These are phyloP conservation scores for Populus simonii DNA, from an alignment of 345 rosid species.

Conservation along the genomic window DNA sequence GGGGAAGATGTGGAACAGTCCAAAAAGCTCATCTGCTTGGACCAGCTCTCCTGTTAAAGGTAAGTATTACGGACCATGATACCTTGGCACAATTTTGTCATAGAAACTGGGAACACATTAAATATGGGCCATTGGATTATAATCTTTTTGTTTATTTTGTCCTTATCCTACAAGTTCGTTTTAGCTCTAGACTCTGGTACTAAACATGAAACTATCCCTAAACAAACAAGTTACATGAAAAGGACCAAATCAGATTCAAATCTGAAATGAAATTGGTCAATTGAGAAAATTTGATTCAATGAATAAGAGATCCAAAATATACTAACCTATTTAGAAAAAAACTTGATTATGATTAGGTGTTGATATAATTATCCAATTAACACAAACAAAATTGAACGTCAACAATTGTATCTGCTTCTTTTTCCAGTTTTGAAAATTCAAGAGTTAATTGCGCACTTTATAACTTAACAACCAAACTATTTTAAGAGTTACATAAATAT, in stretches of 20 bases:
- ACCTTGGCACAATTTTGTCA: background rate
- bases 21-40: slow-evolving; percentile 43
- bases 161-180: background rate
- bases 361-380: background rate
- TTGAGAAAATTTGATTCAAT: background rate
- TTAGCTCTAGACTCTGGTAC: background rate
- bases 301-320: background rate
- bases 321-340: background rate
- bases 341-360: background rate
- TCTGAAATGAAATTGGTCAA: no score
- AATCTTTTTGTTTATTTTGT: background rate
- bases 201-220: background rate
- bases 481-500: no score
- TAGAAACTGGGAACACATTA: background rate
- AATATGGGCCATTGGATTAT: background rate
- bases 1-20: slow-evolving; percentile 48
- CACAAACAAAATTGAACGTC: background rate
- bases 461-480: no score
- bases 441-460: no score
- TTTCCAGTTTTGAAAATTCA: no score
- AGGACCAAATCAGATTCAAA: no score
- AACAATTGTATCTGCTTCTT: background rate
- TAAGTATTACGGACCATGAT: slow-evolving; percentile 10
- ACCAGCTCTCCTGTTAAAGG: slow-evolving; percentile 64
- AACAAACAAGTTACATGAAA: background rate